Percentiles rank a stretch among this genome's conserved stretches.
Conservation (phyloP, 2,329 filamentous ascomycete genomes). For the Curvularia eragrostidis region DNA sequence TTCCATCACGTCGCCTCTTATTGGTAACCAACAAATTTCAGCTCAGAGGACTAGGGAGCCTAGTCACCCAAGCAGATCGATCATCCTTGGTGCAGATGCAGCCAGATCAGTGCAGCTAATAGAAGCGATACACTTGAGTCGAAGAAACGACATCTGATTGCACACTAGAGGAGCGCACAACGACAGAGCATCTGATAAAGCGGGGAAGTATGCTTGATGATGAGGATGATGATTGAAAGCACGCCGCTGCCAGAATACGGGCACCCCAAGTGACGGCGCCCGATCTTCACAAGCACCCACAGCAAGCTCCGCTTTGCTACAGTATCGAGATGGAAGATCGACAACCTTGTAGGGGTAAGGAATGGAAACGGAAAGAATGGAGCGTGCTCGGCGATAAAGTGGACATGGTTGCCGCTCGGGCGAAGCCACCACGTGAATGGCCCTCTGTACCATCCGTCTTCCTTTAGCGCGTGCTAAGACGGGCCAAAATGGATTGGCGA, state of each 20-base stretch:
- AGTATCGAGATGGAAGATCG: neutral
- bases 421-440: neutral
- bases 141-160: neutral
- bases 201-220: constrained; percentile 2
- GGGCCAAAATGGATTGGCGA: neutral
- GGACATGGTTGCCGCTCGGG: neutral
- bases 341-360: neutral
- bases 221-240: neutral
- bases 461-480: neutral
- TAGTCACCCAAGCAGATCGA: neutral
- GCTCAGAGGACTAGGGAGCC: neutral
- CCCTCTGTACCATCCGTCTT: neutral
- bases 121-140: neutral
- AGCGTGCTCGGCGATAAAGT: neutral
- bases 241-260: constrained; percentile 1
- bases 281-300: constrained; percentile 1
- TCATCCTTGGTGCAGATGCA: neutral
- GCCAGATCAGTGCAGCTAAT: neutral
- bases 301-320: neutral
- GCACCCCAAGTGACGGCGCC: neutral
- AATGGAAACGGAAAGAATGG: neutral
- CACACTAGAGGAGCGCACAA: neutral
- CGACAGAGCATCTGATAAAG: constrained; percentile 1
- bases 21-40: neutral
- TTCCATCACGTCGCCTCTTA: neutral